Percentiles rank a stretch among this genome's conserved stretches.
Evolutionary conservation across 305 asterid genomes (phyloP).

Genomic region (Fraxinus latifolia): DNA sequence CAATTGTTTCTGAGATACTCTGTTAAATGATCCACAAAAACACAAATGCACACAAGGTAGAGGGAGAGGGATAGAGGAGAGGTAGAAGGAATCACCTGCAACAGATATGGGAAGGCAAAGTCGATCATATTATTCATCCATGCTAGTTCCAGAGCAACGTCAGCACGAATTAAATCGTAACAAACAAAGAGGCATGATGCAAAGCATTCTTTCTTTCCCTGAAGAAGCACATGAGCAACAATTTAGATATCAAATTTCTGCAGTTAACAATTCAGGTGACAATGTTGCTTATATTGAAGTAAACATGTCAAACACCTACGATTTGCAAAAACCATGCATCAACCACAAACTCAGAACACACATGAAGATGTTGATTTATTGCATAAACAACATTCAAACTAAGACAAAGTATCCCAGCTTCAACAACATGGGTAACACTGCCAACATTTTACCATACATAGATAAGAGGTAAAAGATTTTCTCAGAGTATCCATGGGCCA

Average conservation of each 20-base stretch:
- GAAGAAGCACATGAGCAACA: slow-evolving; percentile 27
- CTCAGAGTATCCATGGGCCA: not conserved
- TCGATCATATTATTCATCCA: slow-evolving; percentile 97
- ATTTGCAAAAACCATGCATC: not conserved
- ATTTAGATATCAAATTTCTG: slow-evolving; percentile 13
- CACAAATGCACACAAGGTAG: not conserved
- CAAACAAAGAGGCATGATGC: slow-evolving; percentile 98
- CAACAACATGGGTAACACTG: not conserved
- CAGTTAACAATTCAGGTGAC: not conserved
- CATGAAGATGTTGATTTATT: not conserved
- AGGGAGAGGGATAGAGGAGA: not conserved
- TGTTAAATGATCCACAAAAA: not conserved
- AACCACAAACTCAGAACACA: not conserved
- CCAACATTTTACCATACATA: not conserved
- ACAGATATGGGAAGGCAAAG: slow-evolving; percentile 93
- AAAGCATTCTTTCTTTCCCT: slow-evolving; percentile 99
- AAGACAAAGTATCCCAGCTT: not conserved
- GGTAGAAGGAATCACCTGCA: slow-evolving; percentile 59
- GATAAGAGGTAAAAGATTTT: not conserved
- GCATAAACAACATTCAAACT: not conserved
- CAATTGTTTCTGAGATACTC: not conserved
- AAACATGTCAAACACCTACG: not conserved
- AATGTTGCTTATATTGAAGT: not conserved
- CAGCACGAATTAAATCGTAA: slow-evolving; percentile 83
- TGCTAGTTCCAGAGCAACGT: slow-evolving; percentile 94